Base-by-base conservation (phyloP, 306 rosid genomes). In the Psophocarpus tetragonolobus region DNA sequence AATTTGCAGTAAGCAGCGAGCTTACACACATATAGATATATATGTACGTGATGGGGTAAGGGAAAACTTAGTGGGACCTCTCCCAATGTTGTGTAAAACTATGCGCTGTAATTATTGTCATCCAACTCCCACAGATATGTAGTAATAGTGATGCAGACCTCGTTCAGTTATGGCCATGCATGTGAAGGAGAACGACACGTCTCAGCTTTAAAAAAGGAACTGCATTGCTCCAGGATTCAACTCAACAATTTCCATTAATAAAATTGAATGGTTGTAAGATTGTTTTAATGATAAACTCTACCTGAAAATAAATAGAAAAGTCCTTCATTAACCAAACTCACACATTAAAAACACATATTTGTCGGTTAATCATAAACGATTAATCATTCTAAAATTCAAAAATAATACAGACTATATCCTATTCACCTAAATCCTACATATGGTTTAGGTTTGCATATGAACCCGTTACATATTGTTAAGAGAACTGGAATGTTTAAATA, bases 81-180 rank as follows among this genome's bases (percentile, higher is more conserved):
- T n/a, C 2, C 4, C 14, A 30, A 30, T 10, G 61, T 32, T 57
- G 23, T 5, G 13, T 51, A 45, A 26, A 45, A 26, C 8, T 3
- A 38, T 24, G 12, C 7, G 32, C 20, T 38, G 26, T 77, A 51
- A 51, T 67, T 66, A 53, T 5, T 77, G 35, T 27, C 32, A 51
- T 77, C 69, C 33, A 77, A 68, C 68, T 8, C 5, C 15, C 35
- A 18, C 27, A 77, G 14, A 63, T 29, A 29, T 29, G 42, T 13
- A 58, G 39, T 29, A 51, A 45, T 17, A 66, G 41, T 21, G 29
- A 7, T 1, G 71, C 51, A 68, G 39, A 51, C 39, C 51, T 68
- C 11, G 38, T 69, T 66, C 11, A 68, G 51, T 70, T 44, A 79
- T 10, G 83, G 42, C 4, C n/a, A 36, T 66, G 80, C 80, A 66